Evolutionary conservation across 352 stramenopile genomes (phyloP).

Genomic region (Phytopythium helicoides): DNA sequence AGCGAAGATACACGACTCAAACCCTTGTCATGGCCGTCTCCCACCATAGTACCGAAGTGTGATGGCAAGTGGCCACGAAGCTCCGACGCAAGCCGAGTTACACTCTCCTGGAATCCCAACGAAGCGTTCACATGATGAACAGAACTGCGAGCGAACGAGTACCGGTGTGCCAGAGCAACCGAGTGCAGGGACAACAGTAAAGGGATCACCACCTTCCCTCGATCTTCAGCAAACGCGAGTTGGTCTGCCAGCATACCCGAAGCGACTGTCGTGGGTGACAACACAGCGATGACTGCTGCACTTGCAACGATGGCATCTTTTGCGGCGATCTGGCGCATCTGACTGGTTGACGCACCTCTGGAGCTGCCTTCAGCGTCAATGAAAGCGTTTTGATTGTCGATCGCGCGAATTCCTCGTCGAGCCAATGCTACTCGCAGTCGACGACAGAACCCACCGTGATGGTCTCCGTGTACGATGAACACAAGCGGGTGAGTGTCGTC

Average conservation of each 20-base stretch:
- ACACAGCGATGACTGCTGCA: constrained; percentile 60
- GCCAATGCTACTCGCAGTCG: constrained; percentile 47
- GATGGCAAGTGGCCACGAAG: constrained; percentile 31
- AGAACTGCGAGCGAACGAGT: constrained; percentile 74
- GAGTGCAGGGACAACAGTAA: constrained; percentile 71
- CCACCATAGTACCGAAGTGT: constrained; percentile 11
- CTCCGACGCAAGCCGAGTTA: constrained; percentile 53
- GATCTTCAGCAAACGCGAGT: constrained; percentile 79
- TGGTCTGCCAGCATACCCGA: constrained; percentile 75
- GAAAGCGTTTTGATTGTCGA: constrained; percentile 42
- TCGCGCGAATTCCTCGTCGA: constrained; percentile 55
- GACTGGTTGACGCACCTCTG: constrained; percentile 28
- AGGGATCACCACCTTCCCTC: constrained; percentile 68
- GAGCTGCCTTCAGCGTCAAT: neutral
- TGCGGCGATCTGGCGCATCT: constrained; percentile 62
- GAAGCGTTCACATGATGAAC: constrained; percentile 81
- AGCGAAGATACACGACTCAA: constrained; percentile 16
- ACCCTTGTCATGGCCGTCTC: constrained; percentile 15
- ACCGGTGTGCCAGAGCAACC: constrained; percentile 72
- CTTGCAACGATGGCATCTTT: constrained; percentile 77
- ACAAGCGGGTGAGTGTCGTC: constrained; percentile 33
- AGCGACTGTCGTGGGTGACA: constrained; percentile 64
- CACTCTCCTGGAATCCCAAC: constrained; percentile 71
- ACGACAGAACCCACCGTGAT: constrained; percentile 61
- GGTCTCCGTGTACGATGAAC: constrained; percentile 78